Evolutionary conservation across 805 yeast genomes (phyloP).

Genomic region (Ogataea thermomethanolica): DNA sequence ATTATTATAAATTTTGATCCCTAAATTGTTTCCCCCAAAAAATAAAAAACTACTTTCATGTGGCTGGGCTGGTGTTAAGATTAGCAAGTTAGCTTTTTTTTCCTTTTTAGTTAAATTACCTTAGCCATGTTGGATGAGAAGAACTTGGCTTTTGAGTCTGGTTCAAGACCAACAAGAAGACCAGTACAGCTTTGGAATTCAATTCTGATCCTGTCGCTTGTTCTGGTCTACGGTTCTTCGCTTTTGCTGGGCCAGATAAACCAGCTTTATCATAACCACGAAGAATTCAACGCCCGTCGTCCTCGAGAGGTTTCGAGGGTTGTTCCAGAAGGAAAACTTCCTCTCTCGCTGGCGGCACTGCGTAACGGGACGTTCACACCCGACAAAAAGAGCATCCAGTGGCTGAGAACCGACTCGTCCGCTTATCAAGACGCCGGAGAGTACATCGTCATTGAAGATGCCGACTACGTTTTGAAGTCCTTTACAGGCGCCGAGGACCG

Average conservation of each 20-base stretch:
- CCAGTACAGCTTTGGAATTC: constrained; percentile 9
- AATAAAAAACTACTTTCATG: background rate
- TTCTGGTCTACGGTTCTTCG: constrained; percentile 25
- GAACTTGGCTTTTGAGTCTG: constrained; percentile 4
- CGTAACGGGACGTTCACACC: constrained; percentile 60
- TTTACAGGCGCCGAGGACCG: constrained; percentile 43
- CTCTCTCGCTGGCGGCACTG: constrained; percentile 40
- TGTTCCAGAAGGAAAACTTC: constrained; percentile 16
- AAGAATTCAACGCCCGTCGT: constrained; percentile 1
- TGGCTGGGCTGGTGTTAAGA: constrained; percentile 1
- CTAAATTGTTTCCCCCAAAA: background rate
- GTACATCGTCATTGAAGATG: constrained; percentile 48
- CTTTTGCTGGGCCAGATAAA: constrained; percentile 22
- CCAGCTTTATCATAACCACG: constrained; percentile 15
- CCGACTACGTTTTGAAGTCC: constrained; percentile 54
- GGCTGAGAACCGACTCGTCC: constrained; percentile 58
- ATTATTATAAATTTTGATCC: background rate
- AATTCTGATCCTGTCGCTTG: constrained; percentile 8
- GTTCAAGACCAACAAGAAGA: background rate
- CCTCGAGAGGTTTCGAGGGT: background rate
- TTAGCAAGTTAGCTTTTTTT: constrained; percentile 3
- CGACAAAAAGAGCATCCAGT: constrained; percentile 53
- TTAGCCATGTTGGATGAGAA: constrained; percentile 6
- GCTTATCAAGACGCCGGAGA: constrained; percentile 59
- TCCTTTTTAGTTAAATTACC: constrained; percentile 7